Base-by-base conservation (phyloP, 495 filamentous ascomycete genomes). In the Diplogelasinospora grovesii region DNA sequence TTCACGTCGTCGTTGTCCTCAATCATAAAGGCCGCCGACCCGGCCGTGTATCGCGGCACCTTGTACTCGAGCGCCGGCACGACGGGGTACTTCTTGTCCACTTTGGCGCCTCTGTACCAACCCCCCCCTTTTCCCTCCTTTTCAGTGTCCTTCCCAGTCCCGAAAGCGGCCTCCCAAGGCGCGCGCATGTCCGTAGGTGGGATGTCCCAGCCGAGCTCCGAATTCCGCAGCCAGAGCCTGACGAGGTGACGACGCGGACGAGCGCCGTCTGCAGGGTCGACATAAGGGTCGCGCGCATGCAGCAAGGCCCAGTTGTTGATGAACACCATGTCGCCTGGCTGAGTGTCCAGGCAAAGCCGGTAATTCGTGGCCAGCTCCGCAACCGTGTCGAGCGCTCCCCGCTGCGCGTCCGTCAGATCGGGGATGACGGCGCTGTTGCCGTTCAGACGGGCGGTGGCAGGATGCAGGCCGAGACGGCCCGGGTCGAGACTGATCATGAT, bases 271-370 rank as follows among this genome's bases (percentile, higher is more conserved):
- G 36, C 32, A 2, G 49, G 37, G 43, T 77, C 71, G 22, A 53
- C 34, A 45, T 75, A 79, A 2, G 60, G 46, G 23, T 71, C 67
- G 2, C 76, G 64, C 13, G 65, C 74, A 56, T 85, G 81, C 36
- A 83, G 66, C 5, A 79, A 52, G 4, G 63, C 63, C 19, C 79
- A 61, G 41, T 85, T 84, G 49, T 84, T 81, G 45, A 82, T 63
- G 44, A 79, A 77, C 26, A 78, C 56, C 11, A 84, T 62, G 53
- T 85, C 80, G 0, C 79, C 81, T 5, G 63, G 60, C 35, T 69
- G 61, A 18, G 75, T 68, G 18, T 73, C 58, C 4, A 84, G 50
- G 14, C 21, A 48, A 5, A 65, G 30, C 4, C 59, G 59, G 26
- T 66, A 43, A 28, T 53, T 60, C 8, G 46, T 39, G 1, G 69